These are phyloP conservation scores for Endotrypanum monterogeii DNA, from an alignment of 208 protist species.

Conservation along the genomic window DNA sequence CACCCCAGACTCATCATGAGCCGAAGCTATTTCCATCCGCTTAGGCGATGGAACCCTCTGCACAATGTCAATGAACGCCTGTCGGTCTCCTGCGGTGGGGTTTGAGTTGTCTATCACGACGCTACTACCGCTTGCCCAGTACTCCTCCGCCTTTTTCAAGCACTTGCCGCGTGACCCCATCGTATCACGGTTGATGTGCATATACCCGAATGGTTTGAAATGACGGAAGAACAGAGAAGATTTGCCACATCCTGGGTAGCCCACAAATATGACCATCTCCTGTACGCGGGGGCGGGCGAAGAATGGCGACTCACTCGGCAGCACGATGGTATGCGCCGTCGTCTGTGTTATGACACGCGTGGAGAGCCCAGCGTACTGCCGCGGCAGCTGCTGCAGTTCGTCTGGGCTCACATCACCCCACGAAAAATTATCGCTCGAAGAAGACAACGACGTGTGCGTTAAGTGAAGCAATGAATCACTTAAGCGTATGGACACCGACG, in stretches of 20 bases:
- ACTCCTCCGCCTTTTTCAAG: conserved; percentile 36
- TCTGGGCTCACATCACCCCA: conserved; percentile 64
- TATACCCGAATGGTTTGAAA: conserved; percentile 83
- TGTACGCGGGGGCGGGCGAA: conserved; percentile 30
- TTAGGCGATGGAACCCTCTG: neutral
- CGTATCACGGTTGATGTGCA: conserved; percentile 75
- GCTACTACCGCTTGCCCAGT: conserved; percentile 57
- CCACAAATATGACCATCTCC: conserved; percentile 89
- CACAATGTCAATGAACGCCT: conserved; percentile 65
- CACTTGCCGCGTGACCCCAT: conserved; percentile 79
- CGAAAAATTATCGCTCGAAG: conserved; percentile 15
- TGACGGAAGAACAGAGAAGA: conserved; percentile 86
- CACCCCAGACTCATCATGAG: neutral
- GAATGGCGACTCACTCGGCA: conserved; percentile 25
- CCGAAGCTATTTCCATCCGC: neutral
- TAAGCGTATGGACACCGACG: conserved; percentile 12
- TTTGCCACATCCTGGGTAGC: conserved; percentile 90
- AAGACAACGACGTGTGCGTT: neutral
- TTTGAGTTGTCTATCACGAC: conserved; percentile 95
- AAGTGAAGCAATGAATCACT: conserved; percentile 8
- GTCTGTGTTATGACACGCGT: conserved; percentile 29
- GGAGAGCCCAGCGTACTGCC: conserved; percentile 44
- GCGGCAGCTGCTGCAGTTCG: conserved; percentile 44
- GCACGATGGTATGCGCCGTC: conserved; percentile 1
- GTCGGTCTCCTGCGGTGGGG: conserved; percentile 48